phyloP scores from a whole-genome alignment of 352 stramenopile species.

The Salisapilia sapeloensis region DNA sequence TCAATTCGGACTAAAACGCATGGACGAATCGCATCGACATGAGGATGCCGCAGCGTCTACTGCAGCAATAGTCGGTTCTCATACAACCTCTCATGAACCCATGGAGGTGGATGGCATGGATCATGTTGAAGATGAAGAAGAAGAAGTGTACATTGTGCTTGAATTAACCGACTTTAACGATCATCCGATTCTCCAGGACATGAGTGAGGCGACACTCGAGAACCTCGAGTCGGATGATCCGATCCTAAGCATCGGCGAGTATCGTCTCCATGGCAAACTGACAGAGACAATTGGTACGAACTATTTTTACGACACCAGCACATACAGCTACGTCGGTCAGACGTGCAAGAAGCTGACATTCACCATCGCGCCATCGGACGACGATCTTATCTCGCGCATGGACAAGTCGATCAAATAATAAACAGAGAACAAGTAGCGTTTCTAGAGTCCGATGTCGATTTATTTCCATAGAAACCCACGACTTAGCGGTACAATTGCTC shows the following conservation, averaged over 20 bases:
- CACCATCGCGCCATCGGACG: constrained; percentile 49
- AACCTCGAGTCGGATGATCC: constrained; percentile 51
- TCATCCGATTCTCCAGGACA: constrained; percentile 42
- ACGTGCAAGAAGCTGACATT: constrained; percentile 71
- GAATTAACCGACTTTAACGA: constrained; percentile 72
- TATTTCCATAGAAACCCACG: background rate
- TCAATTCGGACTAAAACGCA: too few species aligned
- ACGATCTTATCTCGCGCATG: constrained; percentile 3
- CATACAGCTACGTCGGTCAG: constrained; percentile 42
- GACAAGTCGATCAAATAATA: background rate
- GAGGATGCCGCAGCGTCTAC: too few species aligned
- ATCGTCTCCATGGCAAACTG: constrained; percentile 38
- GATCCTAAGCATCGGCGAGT: constrained; percentile 53
- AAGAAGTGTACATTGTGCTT: constrained; percentile 53
- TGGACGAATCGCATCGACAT: too few species aligned
- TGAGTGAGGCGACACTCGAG: constrained; percentile 5
- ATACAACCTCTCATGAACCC: too few species aligned
- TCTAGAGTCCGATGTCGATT: background rate
- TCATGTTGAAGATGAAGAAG: constrained; percentile 27
- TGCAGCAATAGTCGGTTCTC: too few species aligned
- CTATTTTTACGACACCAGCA: constrained; percentile 63
- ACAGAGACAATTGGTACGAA: constrained; percentile 66
- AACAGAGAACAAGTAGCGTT: too few species aligned
- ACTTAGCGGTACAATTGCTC: constrained; percentile 98
- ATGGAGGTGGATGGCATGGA: constrained; percentile 1